Conservation (phyloP, 176 grass and related monocot species). For the Cenchrus fungigraminus region DNA sequence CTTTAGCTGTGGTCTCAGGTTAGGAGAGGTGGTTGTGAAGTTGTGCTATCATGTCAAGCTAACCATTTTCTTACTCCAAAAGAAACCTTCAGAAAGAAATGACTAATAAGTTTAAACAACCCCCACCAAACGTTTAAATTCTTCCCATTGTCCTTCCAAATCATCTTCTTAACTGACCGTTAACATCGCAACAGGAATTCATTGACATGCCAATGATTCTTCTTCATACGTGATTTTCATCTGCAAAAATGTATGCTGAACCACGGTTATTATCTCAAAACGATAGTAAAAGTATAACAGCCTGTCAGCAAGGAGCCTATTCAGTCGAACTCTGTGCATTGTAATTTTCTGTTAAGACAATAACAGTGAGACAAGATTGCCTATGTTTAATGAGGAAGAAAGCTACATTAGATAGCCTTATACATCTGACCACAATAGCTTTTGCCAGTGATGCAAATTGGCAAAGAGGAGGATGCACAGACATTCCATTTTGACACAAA, state of each 20-base stretch:
- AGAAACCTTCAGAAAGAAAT: not conserved
- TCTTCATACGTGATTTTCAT: not conserved
- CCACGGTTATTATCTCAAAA: not conserved
- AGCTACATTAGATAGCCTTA: not conserved
- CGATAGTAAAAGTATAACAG: not conserved
- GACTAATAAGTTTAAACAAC: constrained; percentile 14
- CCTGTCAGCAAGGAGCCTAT: not conserved
- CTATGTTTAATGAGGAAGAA: not conserved
- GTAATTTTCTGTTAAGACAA: not conserved
- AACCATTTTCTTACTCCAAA: constrained; percentile 15
- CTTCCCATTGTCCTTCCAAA: not conserved
- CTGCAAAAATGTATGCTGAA: not conserved
- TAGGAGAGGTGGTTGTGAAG: not conserved
- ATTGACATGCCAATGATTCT: not conserved
- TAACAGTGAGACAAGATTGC: not conserved
- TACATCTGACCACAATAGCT: not conserved
- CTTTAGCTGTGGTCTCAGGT: not conserved
- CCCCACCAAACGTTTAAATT: not conserved
- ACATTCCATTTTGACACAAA: not conserved
- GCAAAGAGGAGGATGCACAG: not conserved
- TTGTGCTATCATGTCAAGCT: not conserved
- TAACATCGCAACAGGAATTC: not conserved
- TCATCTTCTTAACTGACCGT: not conserved
- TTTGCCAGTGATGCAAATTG: not conserved
- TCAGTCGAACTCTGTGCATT: not conserved